A percentile compares a stretch with the other conserved stretches of the same genome.
Evolutionary conservation across 495 filamentous ascomycete genomes (phyloP).

Genomic region (Aspergillus nanangensis): DNA sequence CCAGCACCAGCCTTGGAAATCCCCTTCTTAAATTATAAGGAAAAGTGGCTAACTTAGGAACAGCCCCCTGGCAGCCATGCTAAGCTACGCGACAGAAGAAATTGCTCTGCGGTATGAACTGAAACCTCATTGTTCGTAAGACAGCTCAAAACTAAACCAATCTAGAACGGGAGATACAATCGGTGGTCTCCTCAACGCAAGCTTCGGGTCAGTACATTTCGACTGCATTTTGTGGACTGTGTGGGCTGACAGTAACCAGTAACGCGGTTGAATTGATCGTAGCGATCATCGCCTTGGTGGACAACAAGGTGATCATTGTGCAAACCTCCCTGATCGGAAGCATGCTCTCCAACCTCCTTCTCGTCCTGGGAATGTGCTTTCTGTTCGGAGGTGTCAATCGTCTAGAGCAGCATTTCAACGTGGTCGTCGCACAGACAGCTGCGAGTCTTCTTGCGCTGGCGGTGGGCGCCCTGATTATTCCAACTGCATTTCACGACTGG

Average conservation of each 20-base stretch:
- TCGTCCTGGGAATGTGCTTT: slow-evolving; percentile 93
- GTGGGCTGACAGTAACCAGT: slow-evolving; percentile 15
- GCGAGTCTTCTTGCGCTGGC: slow-evolving; percentile 76
- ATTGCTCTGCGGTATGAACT: slow-evolving; percentile 45
- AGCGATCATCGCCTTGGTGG: slow-evolving; percentile 71
- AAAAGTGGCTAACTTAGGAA: not conserved
- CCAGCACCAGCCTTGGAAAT: slow-evolving; percentile 4
- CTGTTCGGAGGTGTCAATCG: slow-evolving; percentile 81
- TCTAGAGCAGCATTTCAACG: slow-evolving; percentile 84
- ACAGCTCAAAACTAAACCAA: not conserved
- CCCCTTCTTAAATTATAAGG: not conserved
- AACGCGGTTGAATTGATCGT: slow-evolving; percentile 94
- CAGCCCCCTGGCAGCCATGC: slow-evolving; percentile 51
- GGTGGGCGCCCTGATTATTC: slow-evolving; percentile 78
- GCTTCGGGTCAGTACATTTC: slow-evolving; percentile 63
- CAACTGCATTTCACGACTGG: slow-evolving; percentile 74
- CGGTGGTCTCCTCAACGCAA: slow-evolving; percentile 82
- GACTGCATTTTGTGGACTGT: not conserved
- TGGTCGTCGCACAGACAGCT: slow-evolving; percentile 88
- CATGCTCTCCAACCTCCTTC: slow-evolving; percentile 86
- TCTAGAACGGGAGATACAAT: slow-evolving; percentile 66
- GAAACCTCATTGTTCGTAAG: not conserved
- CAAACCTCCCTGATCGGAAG: slow-evolving; percentile 89
- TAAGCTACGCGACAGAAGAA: slow-evolving; percentile 53
- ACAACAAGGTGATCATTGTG: slow-evolving; percentile 77